Conservation (phyloP, 306 rosid species). For the Vigna reflexopilosa region DNA sequence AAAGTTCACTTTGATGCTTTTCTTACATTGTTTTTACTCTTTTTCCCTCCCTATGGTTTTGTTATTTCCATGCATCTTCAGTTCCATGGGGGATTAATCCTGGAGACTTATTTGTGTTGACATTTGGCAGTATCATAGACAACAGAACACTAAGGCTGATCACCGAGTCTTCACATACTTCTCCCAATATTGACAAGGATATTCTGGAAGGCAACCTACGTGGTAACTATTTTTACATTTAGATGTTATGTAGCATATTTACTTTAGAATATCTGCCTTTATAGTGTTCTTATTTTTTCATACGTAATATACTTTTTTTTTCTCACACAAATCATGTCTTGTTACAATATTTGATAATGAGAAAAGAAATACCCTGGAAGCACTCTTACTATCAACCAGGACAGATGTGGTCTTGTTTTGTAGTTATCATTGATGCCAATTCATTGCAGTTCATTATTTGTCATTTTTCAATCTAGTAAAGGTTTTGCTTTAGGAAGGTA, state of each 20-base stretch:
- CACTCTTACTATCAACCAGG: conserved; percentile 25
- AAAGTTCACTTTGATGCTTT: conserved; percentile 43
- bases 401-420: conserved; percentile 34
- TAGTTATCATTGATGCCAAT: conserved; percentile 32
- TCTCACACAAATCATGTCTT: not conserved
- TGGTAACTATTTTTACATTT: conserved; percentile 58
- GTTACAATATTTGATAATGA: conserved; percentile 33
- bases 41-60: conserved; percentile 19
- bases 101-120: conserved; percentile 46
- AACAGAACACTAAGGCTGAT: conserved; percentile 85
- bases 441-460: conserved; percentile 20
- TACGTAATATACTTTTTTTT: not conserved
- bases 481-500: conserved; percentile 30
- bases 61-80: conserved; percentile 33
- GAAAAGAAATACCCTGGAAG: conserved; percentile 23
- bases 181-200: conserved; percentile 70
- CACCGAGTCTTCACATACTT: conserved; percentile 67
- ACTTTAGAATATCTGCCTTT: conserved; percentile 18
- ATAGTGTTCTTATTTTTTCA: not conserved
- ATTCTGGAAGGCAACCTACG: conserved; percentile 68
- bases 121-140: conserved; percentile 90
- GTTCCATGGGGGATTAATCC: conserved; percentile 34
- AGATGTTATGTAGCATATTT: conserved; percentile 38
- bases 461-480: conserved; percentile 16
- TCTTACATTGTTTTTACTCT: conserved; percentile 39